Evolutionary conservation across 352 stramenopile genomes (phyloP).

Genomic region (Blastocystis sp.): DNA sequence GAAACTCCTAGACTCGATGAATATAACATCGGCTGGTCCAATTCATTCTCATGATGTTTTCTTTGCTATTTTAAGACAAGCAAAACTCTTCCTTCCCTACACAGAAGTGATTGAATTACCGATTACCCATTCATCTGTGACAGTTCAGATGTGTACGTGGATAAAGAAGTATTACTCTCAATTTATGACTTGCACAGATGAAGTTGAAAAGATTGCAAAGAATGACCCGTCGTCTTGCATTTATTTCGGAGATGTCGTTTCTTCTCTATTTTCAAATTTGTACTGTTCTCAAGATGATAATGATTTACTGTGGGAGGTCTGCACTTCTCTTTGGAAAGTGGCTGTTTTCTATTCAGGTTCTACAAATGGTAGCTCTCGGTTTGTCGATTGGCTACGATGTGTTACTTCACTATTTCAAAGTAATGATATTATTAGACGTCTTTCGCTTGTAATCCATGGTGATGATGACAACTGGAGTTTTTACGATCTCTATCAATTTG

Average conservation of each 20-base stretch:
- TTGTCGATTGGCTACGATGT: neutral
- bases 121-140: neutral
- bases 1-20: neutral
- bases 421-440: neutral
- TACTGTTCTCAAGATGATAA: neutral
- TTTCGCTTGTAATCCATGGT: neutral
- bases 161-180: neutral
- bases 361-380: neutral
- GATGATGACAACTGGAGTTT: neutral
- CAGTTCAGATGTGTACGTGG: neutral
- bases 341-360: neutral
- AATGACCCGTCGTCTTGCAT: neutral
- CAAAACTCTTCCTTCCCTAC: neutral
- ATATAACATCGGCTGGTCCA: neutral
- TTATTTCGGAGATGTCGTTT: constrained; percentile 1
- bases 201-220: neutral
- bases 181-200: neutral
- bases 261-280: neutral
- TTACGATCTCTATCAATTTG: neutral
- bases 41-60: neutral
- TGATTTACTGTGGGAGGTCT: neutral
- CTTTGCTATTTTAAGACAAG: neutral
- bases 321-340: neutral
- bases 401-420: neutral
- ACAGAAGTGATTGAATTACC: neutral